These are phyloP conservation scores for Metarhizium robertsii DNA, from an alignment of 2,329 filamentous ascomycete species.

Conservation along the genomic window DNA sequence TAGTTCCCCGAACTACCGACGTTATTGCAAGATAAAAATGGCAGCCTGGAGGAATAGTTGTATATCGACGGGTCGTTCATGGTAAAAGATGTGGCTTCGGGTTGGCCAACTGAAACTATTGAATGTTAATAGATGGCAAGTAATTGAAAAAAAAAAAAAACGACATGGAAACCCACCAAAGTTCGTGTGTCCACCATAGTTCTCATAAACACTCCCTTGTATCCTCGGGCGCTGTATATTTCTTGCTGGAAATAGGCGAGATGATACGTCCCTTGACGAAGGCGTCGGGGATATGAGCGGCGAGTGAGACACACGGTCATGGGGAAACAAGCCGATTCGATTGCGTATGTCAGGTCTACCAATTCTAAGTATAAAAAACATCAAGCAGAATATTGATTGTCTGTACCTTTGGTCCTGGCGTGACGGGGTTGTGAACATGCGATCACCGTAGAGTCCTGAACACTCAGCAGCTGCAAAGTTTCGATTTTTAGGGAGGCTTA, in stretches of 20 bases:
- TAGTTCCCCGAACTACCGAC: conserved; percentile 16
- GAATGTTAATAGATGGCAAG: background rate
- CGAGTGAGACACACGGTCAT: conserved; percentile 28
- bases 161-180: conserved; percentile 3
- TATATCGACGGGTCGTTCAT: conserved; percentile 22
- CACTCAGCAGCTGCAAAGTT: conserved; percentile 10
- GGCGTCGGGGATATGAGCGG: conserved; percentile 28
- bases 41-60: conserved; percentile 18
- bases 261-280: conserved; percentile 17
- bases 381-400: background rate
- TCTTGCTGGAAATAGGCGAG: conserved; percentile 15
- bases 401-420: conserved; percentile 17
- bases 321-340: conserved; percentile 24
- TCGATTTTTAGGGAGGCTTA: conserved; percentile 8
- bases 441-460: conserved; percentile 15
- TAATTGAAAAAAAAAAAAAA: background rate
- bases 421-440: conserved; percentile 11
- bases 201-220: conserved; percentile 7
- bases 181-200: conserved; percentile 3
- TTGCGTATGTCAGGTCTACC: conserved; percentile 22
- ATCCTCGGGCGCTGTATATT: conserved; percentile 13
- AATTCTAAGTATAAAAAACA: conserved; percentile 4
- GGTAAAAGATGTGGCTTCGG: conserved; percentile 16
- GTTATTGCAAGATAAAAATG: conserved; percentile 16
- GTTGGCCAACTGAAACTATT: conserved; percentile 15